Evolutionary conservation across 164 flowering plant species (phyloP).

Genomic region (Nelumbo lutea): DNA sequence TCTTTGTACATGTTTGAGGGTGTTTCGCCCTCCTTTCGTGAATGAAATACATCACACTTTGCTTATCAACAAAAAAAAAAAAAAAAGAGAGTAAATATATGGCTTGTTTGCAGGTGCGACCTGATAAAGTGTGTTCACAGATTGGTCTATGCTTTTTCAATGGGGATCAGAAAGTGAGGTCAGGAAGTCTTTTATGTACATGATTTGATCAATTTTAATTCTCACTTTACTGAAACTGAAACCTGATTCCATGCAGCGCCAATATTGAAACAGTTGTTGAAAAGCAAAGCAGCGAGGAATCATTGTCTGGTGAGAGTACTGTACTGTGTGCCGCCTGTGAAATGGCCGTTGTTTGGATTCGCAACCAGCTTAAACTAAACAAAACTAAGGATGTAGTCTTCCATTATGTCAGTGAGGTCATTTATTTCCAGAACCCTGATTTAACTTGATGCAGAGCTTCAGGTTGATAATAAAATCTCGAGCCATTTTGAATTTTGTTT

Average conservation of each 20-base stretch:
- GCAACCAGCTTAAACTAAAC: conserved; percentile 34
- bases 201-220: too few species aligned
- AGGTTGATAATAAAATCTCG: too few species aligned
- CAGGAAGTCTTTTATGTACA: too few species aligned
- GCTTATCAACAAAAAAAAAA: too few species aligned
- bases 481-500: not conserved
- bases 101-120: not conserved
- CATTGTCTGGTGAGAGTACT: conserved; percentile 7
- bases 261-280: conserved; percentile 31
- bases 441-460: too few species aligned
- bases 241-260: conserved; percentile 18
- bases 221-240: too few species aligned
- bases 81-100: not conserved
- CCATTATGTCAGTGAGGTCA: conserved; percentile 20
- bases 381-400: conserved; percentile 42
- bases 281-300: conserved; percentile 7
- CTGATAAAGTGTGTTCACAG: conserved; percentile 2
- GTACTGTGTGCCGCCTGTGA: conserved; percentile 40
- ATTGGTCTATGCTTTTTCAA: conserved; percentile 4
- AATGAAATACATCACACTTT: too few species aligned
- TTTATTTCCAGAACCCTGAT: too few species aligned
- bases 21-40: too few species aligned
- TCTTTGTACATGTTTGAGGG: too few species aligned
- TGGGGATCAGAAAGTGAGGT: too few species aligned
- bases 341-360: conserved; percentile 47